phyloP scores from a whole-genome alignment of 2,329 filamentous ascomycete genomes.

The Rutstroemia sp. region DNA sequence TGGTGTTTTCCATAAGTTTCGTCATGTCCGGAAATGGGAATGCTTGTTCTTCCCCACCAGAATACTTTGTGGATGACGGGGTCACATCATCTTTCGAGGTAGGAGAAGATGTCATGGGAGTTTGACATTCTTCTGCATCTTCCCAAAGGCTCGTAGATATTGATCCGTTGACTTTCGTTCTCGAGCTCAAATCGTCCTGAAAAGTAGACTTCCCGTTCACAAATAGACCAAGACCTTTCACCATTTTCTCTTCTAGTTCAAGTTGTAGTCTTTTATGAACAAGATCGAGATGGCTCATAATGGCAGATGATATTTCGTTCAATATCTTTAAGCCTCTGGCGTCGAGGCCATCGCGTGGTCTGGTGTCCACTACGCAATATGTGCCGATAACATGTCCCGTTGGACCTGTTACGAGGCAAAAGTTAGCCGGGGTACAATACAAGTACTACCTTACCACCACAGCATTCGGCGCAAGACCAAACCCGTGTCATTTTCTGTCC shows the following conservation, averaged over 20 bases:
- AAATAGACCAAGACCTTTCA: constrained; percentile 43
- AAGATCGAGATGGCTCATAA: constrained; percentile 54
- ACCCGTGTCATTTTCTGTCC: too few relatives aligned
- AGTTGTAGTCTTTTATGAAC: constrained; percentile 42
- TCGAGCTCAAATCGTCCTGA: constrained; percentile 9
- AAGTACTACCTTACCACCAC: background rate
- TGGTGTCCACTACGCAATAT: constrained; percentile 50
- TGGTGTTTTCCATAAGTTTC: background rate
- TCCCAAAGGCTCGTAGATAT: background rate
- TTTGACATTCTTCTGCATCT: background rate
- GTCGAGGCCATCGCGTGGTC: constrained; percentile 41
- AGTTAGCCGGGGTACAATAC: background rate
- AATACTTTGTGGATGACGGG: background rate
- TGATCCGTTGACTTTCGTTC: background rate
- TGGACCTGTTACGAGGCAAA: background rate
- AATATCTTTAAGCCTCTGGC: constrained; percentile 42
- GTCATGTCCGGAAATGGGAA: background rate
- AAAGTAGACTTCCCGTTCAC: constrained; percentile 39
- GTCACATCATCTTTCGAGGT: background rate
- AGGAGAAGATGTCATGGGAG: background rate
- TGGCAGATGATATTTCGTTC: constrained; percentile 44
- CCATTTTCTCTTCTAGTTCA: constrained; percentile 43
- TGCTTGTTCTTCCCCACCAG: background rate
- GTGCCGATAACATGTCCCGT: constrained; percentile 44
- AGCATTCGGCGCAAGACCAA: background rate